Percentiles rank a stretch among this genome's conserved stretches.
phyloP scores from a whole-genome alignment of 2,329 filamentous ascomycete species.

The Fusarium oligoseptatum region DNA sequence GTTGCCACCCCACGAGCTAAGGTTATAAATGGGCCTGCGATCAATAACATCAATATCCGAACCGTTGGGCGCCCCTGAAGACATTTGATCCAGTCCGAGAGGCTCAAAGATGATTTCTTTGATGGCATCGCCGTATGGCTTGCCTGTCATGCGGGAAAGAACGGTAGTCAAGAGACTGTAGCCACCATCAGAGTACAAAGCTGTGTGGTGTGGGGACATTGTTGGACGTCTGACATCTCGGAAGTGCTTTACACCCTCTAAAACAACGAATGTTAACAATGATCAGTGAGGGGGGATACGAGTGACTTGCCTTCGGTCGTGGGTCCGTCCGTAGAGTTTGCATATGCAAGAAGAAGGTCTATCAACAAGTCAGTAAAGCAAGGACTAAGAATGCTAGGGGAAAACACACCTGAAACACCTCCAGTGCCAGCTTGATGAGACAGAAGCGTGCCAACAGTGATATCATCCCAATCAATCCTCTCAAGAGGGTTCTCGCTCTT shows the following conservation, averaged over 20 bases:
- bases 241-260: constrained; percentile 25
- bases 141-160: constrained; percentile 28
- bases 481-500: constrained; percentile 1
- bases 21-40: not conserved
- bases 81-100: constrained; percentile 23
- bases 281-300: not conserved
- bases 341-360: not conserved
- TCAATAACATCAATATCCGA: constrained; percentile 28
- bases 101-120: constrained; percentile 14
- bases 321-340: not conserved
- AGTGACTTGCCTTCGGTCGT: not conserved
- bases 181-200: constrained; percentile 40
- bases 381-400: no score
- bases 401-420: constrained; percentile 9
- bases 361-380: not conserved
- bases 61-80: constrained; percentile 1
- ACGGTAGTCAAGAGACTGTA: constrained; percentile 30
- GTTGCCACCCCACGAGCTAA: constrained; percentile 31
- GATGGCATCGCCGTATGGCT: constrained; percentile 27
- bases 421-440: constrained; percentile 38
- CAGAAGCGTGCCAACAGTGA: constrained; percentile 36
- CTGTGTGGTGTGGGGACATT: constrained; percentile 22
- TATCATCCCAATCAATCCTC: constrained; percentile 30
- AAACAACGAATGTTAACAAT: not conserved
- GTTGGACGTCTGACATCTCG: constrained; percentile 28